Percentiles rank a stretch among this genome's conserved stretches.
These are phyloP conservation scores for Eutypella sp. DNA, from an alignment of 2,329 filamentous ascomycete species.

Conservation along the genomic window DNA sequence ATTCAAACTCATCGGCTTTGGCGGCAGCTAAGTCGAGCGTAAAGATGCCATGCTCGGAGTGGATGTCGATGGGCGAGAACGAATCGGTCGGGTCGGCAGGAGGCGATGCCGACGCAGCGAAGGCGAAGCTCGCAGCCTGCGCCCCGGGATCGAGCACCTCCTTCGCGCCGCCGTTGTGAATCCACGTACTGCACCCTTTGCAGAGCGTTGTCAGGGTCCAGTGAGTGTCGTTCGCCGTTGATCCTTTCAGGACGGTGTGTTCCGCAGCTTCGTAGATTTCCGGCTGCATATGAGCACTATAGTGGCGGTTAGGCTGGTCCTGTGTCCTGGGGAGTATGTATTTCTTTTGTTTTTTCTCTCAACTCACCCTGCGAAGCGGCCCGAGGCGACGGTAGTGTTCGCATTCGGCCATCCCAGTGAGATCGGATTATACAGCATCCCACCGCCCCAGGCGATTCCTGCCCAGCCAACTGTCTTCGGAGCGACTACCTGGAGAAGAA, in stretches of 20 bases:
- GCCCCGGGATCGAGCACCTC: conserved; percentile 12
- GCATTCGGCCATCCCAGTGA: conserved; percentile 21
- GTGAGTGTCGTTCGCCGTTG: conserved; percentile 33
- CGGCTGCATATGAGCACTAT: conserved; percentile 28
- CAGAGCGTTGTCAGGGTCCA: conserved; percentile 35
- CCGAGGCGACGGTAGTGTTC: conserved; percentile 11
- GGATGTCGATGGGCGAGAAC: conserved; percentile 11
- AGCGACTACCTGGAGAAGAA: conserved; percentile 22
- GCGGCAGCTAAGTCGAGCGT: conserved; percentile 12
- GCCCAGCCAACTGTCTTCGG: conserved; percentile 21
- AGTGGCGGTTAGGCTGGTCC: background rate
- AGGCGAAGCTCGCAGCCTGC: conserved; percentile 14
- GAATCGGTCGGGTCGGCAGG: conserved; percentile 12
- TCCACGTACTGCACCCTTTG: conserved; percentile 33
- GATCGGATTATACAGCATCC: conserved; percentile 23
- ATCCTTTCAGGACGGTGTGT: conserved; percentile 30
- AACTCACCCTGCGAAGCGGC: conserved; percentile 22
- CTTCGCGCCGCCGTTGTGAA: conserved; percentile 12
- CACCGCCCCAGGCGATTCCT: conserved; percentile 22
- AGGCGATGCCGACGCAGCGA: conserved; percentile 11
- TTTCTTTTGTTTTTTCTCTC: background rate
- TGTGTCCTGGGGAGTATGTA: background rate
- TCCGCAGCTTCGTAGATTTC: conserved; percentile 27
- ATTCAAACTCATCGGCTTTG: conserved; percentile 11
- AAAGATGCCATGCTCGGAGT: conserved; percentile 15